Percentiles rank a stretch among this genome's conserved stretches.
phyloP scores from a whole-genome alignment of 73 alveolate species.

The Tetrahymena thermophila region DNA sequence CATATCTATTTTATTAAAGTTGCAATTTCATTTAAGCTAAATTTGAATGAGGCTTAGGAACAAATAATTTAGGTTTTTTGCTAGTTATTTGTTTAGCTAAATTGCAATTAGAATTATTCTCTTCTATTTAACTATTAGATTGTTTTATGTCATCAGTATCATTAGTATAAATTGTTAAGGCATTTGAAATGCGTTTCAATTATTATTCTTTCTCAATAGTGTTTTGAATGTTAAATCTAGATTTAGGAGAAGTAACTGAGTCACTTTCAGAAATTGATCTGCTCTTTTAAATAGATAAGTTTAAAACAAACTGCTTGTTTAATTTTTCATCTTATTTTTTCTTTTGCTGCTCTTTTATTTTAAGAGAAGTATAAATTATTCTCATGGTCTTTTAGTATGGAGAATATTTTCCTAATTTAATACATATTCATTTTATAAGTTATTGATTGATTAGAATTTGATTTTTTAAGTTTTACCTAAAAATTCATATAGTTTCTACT shows the following conservation, averaged over 20 bases:
- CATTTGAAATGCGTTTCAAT: not conserved
- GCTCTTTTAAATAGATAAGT: not conserved
- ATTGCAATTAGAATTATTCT: no score
- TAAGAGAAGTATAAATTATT: not conserved
- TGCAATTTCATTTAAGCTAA: not conserved
- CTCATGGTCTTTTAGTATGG: not conserved
- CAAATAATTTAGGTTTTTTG: not conserved
- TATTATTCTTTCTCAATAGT: not conserved
- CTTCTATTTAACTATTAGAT: not conserved
- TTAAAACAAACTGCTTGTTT: not conserved
- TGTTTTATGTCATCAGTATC: not conserved
- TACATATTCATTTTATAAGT: no score
- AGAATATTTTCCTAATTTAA: not conserved
- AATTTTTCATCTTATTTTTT: not conserved
- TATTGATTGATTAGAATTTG: no score
- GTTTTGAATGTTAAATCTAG: not conserved
- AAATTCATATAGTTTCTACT: not conserved
- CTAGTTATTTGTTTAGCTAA: not conserved
- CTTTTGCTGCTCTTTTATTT: not conserved
- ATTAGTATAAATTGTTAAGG: not conserved
- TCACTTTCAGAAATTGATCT: not conserved
- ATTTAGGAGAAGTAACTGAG: not conserved
- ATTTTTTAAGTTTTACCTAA: not conserved
- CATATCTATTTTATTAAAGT: not conserved
- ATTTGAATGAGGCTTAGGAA: not conserved